Conservation (phyloP, 108 stramenopile species). For the Pseudonitzschia pungens region DNA sequence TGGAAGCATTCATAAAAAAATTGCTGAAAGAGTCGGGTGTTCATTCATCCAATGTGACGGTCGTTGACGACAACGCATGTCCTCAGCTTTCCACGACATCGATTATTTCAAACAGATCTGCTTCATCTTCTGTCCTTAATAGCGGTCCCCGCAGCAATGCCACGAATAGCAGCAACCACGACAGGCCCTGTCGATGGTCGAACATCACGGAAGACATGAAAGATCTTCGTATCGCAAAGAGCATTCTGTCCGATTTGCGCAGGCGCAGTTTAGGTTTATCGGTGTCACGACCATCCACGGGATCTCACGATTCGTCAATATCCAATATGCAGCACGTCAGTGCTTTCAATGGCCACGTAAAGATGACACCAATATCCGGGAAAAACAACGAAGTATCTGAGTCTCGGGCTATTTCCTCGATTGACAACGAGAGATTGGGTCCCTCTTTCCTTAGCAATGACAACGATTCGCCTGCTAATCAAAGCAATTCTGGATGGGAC, state of each 20-base stretch:
- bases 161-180: background rate
- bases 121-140: background rate
- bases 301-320: background rate
- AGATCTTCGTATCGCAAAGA: constrained; percentile 9
- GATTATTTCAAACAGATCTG: background rate
- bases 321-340: background rate
- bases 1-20: background rate
- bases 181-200: constrained; percentile 1
- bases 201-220: constrained; percentile 8
- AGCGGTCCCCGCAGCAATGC: background rate
- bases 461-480: background rate
- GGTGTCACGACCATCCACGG: background rate
- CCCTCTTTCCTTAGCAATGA: background rate
- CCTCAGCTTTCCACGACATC: background rate
- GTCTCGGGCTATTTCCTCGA: background rate
- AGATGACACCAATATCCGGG: background rate
- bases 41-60: constrained; percentile 1
- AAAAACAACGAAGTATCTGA: background rate
- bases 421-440: background rate
- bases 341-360: background rate
- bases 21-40: background rate
- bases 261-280: background rate
- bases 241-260: background rate
- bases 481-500: constrained; percentile 3
- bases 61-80: constrained; percentile 10